Evolutionary conservation across 352 stramenopile genomes (phyloP).

Genomic region (Globisporangium okanoganense): DNA sequence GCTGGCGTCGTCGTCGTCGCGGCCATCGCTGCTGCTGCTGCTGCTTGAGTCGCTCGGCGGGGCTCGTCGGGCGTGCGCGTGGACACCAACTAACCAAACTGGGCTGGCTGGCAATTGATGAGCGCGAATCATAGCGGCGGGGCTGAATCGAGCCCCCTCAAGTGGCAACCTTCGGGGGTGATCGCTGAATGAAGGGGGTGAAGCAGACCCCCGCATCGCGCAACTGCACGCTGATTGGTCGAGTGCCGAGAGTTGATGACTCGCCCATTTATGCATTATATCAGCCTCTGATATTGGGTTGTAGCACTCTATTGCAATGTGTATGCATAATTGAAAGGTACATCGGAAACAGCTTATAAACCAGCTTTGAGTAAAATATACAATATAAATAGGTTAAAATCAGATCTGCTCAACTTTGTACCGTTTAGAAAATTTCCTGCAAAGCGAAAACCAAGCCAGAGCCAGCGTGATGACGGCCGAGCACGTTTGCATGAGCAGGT

Average conservation of each 20-base stretch:
- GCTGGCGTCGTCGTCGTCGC: constrained; percentile 7
- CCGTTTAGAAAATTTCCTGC: not conserved
- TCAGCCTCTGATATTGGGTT: not conserved
- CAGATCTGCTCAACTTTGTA: not conserved
- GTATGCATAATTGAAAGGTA: not conserved
- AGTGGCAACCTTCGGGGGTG: not conserved
- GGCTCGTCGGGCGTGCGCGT: not conserved
- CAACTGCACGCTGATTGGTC: not conserved
- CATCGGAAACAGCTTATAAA: not conserved
- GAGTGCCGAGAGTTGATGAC: constrained; percentile 1
- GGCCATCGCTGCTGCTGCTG: not conserved
- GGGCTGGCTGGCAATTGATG: not conserved
- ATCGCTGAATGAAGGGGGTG: not conserved
- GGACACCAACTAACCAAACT: constrained; percentile 9
- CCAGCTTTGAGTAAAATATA: not conserved
- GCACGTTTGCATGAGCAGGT: not conserved
- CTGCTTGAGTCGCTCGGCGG: constrained; percentile 1
- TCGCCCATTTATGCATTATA: not conserved
- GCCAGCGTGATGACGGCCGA: not conserved
- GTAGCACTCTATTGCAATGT: not conserved
- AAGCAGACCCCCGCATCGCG: not conserved
- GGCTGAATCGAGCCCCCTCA: not conserved
- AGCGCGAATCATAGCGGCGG: constrained; percentile 1
- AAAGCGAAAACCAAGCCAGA: not conserved
- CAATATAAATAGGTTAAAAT: not conserved